These are phyloP conservation scores for Haberlea rhodopensis DNA, from an alignment of 257 asterid species.

Conservation along the genomic window DNA sequence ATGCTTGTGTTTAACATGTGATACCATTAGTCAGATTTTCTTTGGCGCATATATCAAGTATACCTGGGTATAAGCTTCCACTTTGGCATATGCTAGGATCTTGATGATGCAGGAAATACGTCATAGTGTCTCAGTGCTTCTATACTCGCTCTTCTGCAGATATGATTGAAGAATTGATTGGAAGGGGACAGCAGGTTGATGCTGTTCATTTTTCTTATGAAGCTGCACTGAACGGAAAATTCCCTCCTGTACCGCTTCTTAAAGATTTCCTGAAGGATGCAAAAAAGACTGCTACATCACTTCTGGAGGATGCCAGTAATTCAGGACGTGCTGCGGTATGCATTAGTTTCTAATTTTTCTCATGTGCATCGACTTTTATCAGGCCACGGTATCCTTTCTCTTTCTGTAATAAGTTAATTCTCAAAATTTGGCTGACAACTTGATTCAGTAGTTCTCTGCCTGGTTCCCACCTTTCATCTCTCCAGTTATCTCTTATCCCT, in stretches of 20 bases:
- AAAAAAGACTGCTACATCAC: constrained; percentile 66
- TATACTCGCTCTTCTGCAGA: constrained; percentile 52
- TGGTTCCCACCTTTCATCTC: neutral
- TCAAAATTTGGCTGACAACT: neutral
- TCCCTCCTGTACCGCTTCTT: constrained; percentile 93
- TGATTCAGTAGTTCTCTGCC: neutral
- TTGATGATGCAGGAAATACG: constrained; percentile 14
- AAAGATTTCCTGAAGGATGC: constrained; percentile 95
- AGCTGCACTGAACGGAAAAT: constrained; percentile 76
- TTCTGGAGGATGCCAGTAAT: constrained; percentile 77
- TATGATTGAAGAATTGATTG: constrained; percentile 85
- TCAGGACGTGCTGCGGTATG: constrained; percentile 91
- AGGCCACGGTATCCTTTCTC: neutral
- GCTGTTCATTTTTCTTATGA: constrained; percentile 96
- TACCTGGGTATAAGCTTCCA: neutral
- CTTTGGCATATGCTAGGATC: neutral
- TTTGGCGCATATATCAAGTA: no score
- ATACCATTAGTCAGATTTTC: neutral
- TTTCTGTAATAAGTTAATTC: neutral
- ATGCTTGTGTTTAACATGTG: neutral
- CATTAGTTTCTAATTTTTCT: constrained; percentile 15
- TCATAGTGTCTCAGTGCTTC: constrained; percentile 37
- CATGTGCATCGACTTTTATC: neutral
- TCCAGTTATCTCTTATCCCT: neutral
- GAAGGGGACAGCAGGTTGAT: constrained; percentile 98